A percentile compares a stretch with the other conserved stretches of the same genome.
These are phyloP conservation scores for Aureobasidium melanogenum DNA, from an alignment of 2,329 filamentous ascomycete species.

Conservation along the genomic window DNA sequence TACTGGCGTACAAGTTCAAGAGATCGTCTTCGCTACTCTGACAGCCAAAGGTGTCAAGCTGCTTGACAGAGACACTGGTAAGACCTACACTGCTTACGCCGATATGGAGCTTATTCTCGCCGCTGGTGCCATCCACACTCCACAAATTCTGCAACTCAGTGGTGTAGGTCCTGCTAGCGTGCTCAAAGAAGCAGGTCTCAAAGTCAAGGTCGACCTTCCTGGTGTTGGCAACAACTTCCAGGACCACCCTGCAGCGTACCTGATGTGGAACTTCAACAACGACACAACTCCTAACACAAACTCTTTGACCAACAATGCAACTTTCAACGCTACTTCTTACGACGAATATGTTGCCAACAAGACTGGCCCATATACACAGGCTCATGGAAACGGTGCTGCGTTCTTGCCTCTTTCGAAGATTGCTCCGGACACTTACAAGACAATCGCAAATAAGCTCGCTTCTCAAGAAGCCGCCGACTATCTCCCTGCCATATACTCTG, in stretches of 20 bases:
- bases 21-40: conserved; percentile 5
- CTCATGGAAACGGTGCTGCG: conserved; percentile 22
- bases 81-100: conserved; percentile 2
- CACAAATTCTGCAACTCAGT: conserved; percentile 28
- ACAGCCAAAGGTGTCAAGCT: conserved; percentile 14
- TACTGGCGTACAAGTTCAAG: conserved; percentile 18
- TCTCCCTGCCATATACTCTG: conserved; percentile 19
- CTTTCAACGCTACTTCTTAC: conserved; percentile 19
- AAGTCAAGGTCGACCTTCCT: conserved; percentile 23
- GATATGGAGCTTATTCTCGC: conserved; percentile 28
- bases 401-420: conserved; percentile 17
- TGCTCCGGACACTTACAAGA: conserved; percentile 7
- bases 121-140: conserved; percentile 27
- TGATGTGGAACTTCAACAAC: conserved; percentile 13
- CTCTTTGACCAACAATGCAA: conserved; percentile 24
- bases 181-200: conserved; percentile 22
- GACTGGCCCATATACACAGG: conserved; percentile 26
- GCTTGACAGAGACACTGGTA: neutral
- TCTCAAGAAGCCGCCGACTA: conserved; percentile 16
- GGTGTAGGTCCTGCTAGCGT: conserved; percentile 18
- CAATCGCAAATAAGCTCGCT: conserved; percentile 10
- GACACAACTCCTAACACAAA: conserved; percentile 19
- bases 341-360: conserved; percentile 20
- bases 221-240: conserved; percentile 29
- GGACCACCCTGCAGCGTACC: conserved; percentile 16